Evolutionary conservation across 2,329 filamentous ascomycete genomes (phyloP).

Genomic region (Fulvia fulva): DNA sequence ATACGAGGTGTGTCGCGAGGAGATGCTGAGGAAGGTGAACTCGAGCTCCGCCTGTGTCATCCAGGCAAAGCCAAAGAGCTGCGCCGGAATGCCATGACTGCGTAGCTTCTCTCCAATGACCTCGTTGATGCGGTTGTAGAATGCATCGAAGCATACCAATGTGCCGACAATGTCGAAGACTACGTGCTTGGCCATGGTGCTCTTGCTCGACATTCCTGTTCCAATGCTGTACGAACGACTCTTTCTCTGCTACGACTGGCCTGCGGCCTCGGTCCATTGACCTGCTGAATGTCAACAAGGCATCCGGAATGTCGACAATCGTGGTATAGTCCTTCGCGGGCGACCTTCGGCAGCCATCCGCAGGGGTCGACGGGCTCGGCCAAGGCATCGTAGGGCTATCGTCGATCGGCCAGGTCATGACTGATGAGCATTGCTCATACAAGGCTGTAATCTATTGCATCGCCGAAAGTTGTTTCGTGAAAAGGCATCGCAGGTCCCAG

Average conservation of each 20-base stretch:
- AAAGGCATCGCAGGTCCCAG: no score
- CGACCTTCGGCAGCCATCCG: background rate
- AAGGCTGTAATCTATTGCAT: background rate
- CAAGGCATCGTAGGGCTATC: background rate
- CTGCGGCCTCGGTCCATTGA: background rate
- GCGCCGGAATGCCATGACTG: slow-evolving; percentile 38
- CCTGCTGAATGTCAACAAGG: no score
- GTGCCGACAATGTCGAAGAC: slow-evolving; percentile 49
- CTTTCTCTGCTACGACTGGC: background rate
- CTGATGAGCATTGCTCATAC: background rate
- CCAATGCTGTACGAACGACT: background rate
- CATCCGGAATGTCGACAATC: background rate
- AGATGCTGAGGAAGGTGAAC: slow-evolving; percentile 48
- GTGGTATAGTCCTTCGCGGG: background rate
- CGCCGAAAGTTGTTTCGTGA: no score
- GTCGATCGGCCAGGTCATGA: background rate
- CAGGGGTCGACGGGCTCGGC: background rate
- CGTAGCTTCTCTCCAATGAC: slow-evolving; percentile 42
- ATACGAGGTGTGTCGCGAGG: slow-evolving; percentile 43
- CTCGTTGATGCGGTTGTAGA: slow-evolving; percentile 40
- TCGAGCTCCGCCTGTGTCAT: slow-evolving; percentile 47
- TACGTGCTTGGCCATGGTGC: slow-evolving; percentile 23
- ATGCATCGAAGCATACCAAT: slow-evolving; percentile 46
- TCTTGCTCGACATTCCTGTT: background rate
- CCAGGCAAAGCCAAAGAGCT: slow-evolving; percentile 47